Conservation (phyloP, 2,329 filamentous ascomycete species). For the Parastagonospora avenae region DNA sequence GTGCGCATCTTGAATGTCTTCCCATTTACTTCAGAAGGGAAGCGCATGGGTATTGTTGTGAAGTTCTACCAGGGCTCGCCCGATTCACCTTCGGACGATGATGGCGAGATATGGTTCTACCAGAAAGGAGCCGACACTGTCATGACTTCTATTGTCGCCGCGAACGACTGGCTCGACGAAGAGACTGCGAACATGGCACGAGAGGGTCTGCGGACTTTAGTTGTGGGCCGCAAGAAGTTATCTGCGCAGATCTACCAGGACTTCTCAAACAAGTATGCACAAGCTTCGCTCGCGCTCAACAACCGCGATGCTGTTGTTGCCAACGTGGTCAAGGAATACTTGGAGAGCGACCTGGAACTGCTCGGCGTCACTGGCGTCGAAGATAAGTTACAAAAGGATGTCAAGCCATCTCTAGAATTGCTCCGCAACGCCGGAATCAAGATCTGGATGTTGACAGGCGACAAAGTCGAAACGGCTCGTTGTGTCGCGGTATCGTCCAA, state of each 20-base stretch:
- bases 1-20: constrained; percentile 93
- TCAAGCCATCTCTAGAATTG: constrained; percentile 93
- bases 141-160: constrained; percentile 92
- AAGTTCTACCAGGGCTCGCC: constrained; percentile 66
- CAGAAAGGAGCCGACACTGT: constrained; percentile 98
- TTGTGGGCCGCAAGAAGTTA: constrained; percentile 89
- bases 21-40: constrained; percentile 96
- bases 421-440: constrained; percentile 97
- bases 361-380: constrained; percentile 98
- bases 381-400: constrained; percentile 92
- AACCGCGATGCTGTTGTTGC: constrained; percentile 84
- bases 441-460: constrained; percentile 99
- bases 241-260: constrained; percentile 79
- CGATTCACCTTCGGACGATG: constrained; percentile 54
- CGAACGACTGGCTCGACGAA: constrained; percentile 98
- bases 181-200: constrained; percentile 99
- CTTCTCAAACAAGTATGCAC: constrained; percentile 75
- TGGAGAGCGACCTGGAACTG: constrained; percentile 88
- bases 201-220: constrained; percentile 90
- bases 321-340: constrained; percentile 74
- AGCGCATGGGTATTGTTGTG: constrained; percentile 96
- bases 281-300: constrained; percentile 79
- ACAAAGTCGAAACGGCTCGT: constrained; percentile 96
- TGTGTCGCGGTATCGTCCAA: constrained; percentile 96
- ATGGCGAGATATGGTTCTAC: constrained; percentile 94